Base-by-base conservation (phyloP, 2,329 filamentous ascomycete genomes). In the Epichloe sp. region DNA sequence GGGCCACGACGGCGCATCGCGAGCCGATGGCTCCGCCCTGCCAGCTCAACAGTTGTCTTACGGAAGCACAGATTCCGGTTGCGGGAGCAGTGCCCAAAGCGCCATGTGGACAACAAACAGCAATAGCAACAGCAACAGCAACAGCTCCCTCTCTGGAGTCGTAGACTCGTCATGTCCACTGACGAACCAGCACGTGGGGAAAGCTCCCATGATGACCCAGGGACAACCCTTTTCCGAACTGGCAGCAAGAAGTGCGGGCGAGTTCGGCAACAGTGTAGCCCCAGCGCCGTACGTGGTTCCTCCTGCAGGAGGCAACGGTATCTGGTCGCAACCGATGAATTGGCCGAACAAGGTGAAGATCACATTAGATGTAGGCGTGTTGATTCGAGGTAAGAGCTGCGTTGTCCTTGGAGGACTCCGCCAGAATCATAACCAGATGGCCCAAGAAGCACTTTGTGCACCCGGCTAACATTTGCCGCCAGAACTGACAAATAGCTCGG, bases 401-500 rank as follows among this genome's bases (percentile, higher is more conserved):
- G 1, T 14, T 43, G 45, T 31, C 31, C 26, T 4, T 31, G 26
- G 3, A 31, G 26, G 26, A 10, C 31, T 31, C 3, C 31, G 8
- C 31, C 31, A 31, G 31, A 31, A 8, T 5, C 38, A 11, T 43
- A n/a, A 43, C 4, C 19, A 23, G 4, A 17, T 10, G 38, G 14
- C 10, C 7, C 35, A 15, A 50, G 26, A 40, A 31, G 31, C 31
- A 31, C 31, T 31, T 31, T 11, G 31, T 31, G 10, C 31, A 31
- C 31, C 3, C 3, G 31, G 5, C 45, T 48, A 38, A 53, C 48
- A n/a, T 23, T 10, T 6, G 12, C 41, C 36, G 17, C 44, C 43
- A 71, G 69, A 72, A 60, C 55, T 72, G 44, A 60, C 62, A 0
- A 51, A 53, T 2, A 60, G 53, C 14, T 63, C 67, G 15, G 63